These are phyloP conservation scores for Mucor mucedo DNA, from an alignment of 371 early-diverging fungal genomes.

Conservation along the genomic window DNA sequence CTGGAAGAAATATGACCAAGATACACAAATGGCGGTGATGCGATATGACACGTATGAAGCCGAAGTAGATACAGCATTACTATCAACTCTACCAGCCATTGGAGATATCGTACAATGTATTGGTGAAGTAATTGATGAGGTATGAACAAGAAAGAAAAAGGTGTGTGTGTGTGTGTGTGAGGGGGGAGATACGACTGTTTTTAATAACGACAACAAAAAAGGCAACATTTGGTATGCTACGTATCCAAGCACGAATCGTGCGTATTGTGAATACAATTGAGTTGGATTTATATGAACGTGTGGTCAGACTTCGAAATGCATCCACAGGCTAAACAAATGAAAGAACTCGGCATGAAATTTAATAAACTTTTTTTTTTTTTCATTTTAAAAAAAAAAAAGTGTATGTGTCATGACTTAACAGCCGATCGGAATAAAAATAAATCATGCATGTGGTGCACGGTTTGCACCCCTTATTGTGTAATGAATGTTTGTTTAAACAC, in stretches of 20 bases:
- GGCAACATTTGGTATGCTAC: conserved; percentile 3
- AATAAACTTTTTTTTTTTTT: no score
- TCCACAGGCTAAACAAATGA: neutral
- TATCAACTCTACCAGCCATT: neutral
- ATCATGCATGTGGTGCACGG: no score
- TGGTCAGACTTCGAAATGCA: conserved; percentile 14
- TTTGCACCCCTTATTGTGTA: no score
- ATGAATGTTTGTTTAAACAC: no score
- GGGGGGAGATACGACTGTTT: no score
- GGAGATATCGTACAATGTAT: conserved; percentile 26
- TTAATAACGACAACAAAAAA: neutral
- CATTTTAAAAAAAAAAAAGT: no score
- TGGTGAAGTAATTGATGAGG: conserved; percentile 20
- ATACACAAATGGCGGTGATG: conserved; percentile 5
- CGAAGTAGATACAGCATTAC: neutral
- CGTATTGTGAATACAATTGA: conserved; percentile 18
- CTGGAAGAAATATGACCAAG: conserved; percentile 11
- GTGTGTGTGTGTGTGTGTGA: no score
- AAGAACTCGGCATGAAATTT: neutral
- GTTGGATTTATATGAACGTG: conserved; percentile 26
- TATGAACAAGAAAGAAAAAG: neutral
- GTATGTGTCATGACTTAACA: no score
- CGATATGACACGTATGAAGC: conserved; percentile 8
- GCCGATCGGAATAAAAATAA: no score
- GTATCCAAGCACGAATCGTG: conserved; percentile 19